A percentile compares a stretch with the other conserved stretches of the same genome.
phyloP scores from a whole-genome alignment of 169 alveolate genomes.

The Plasmodium coatneyi region DNA sequence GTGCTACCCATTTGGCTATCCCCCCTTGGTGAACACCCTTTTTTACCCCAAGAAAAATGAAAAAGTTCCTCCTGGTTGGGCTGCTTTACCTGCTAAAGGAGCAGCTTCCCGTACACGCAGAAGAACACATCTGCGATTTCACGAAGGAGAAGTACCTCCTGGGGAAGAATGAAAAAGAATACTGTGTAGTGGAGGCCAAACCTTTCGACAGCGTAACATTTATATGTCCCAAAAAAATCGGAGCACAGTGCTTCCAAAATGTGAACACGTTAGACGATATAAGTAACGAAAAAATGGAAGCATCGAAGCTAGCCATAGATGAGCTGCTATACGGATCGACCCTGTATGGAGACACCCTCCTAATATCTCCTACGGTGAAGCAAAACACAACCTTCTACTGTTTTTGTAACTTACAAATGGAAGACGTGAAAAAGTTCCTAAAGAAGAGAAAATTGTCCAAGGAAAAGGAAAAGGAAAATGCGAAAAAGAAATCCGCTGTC shows the following conservation, averaged over 20 bases:
- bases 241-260: constrained; percentile 30
- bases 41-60: not conserved
- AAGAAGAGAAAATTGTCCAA: not conserved
- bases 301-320: constrained; percentile 7
- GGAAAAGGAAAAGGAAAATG: not conserved
- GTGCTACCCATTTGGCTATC: not conserved
- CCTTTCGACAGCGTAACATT: constrained; percentile 49
- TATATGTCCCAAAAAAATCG: constrained; percentile 39
- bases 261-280: constrained; percentile 1
- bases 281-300: not conserved
- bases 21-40: no score
- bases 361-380: constrained; percentile 38
- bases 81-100: not conserved
- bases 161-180: not conserved
- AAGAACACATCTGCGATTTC: constrained; percentile 53
- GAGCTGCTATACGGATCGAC: constrained; percentile 40
- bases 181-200: constrained; percentile 25
- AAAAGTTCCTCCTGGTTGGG: not conserved
- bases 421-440: not conserved
- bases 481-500: not conserved
- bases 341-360: constrained; percentile 31
- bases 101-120: not conserved
- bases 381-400: constrained; percentile 17
- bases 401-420: constrained; percentile 28
- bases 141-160: constrained; percentile 17